A percentile compares a stretch with the other conserved stretches of the same genome.
Evolutionary conservation across 495 filamentous ascomycete species (phyloP).

Genomic region (Evansstolkia leycettana): DNA sequence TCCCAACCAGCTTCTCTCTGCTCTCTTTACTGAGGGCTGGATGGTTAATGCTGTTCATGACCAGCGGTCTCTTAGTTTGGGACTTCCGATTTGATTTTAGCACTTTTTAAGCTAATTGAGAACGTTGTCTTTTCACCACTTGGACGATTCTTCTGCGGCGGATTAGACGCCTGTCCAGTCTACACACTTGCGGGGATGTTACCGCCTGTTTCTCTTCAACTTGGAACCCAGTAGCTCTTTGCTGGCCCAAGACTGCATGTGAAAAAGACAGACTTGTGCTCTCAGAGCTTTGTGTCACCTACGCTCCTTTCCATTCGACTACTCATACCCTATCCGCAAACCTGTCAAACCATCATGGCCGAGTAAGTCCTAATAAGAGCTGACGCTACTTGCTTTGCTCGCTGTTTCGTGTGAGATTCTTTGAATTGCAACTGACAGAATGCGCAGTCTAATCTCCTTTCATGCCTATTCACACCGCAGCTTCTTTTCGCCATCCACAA

Average conservation of each 20-base stretch:
- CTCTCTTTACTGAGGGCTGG: no score
- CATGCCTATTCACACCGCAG: slow-evolving; percentile 27
- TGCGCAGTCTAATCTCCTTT: slow-evolving; percentile 30
- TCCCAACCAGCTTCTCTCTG: no score
- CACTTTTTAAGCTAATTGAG: no score
- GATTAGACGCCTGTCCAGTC: slow-evolving; percentile 5
- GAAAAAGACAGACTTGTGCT: slow-evolving; percentile 3
- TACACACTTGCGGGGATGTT: slow-evolving; percentile 11
- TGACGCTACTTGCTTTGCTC: not conserved
- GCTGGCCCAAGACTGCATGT: slow-evolving; percentile 3
- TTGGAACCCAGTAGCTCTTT: slow-evolving; percentile 3
- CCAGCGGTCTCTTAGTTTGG: no score
- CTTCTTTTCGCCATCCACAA: slow-evolving; percentile 30
- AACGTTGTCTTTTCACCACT: no score
- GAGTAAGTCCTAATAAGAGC: slow-evolving; percentile 22
- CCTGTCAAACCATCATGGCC: slow-evolving; percentile 24
- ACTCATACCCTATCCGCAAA: slow-evolving; percentile 4
- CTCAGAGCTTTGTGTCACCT: not conserved
- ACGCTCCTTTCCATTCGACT: slow-evolving; percentile 2
- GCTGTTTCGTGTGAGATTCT: not conserved
- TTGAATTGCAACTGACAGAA: not conserved
- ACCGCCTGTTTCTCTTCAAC: slow-evolving; percentile 1
- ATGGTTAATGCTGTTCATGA: no score
- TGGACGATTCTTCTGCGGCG: no score
- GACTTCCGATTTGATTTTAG: no score